Base-by-base conservation (phyloP, 2,329 filamentous ascomycete species). In the Pyrenochaeta sp. region DNA sequence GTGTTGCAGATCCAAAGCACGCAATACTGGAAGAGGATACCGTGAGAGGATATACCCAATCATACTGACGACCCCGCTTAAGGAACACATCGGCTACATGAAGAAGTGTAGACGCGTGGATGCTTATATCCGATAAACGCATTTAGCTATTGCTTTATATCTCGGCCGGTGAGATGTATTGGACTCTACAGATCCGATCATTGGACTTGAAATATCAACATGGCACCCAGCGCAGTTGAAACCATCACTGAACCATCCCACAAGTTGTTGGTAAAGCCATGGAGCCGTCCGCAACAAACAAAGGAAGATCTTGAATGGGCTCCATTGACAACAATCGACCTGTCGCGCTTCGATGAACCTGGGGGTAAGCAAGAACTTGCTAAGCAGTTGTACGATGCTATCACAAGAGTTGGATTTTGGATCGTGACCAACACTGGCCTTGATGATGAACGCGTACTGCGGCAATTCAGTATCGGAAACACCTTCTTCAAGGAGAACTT, bases 261-360 rank as follows among this genome's bases (percentile, higher is more conserved):
- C 11, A 53, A 45, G 7, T 35, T 41, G 7, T 38, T 43, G 7
- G 37, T 55, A 21, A 53, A 60, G 28, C 47, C 47, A 28, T 60
- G 56, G 56, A 47, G 30, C 27, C 50, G 56, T 11, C 56, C 56
- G 10, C 35, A 60, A 38, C 41, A 50, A 8, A 60, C 56, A 11
- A 47, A 43, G 24, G 51, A 58, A 22, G 32, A 54, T 13, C 47
- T 61, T n/a, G 52, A 60, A 8, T 61, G 56, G 52, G 58, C 58
- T 4, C 56, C 57, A 21, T 29, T 60, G 20, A 49, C 52, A 3
- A 56, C 40, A 8, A 48, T 60, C 8, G 50, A 58, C 17, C 40
- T 60, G 3, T 51, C 52, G 14, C 47, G 47, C 15, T 60, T 52
- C 26, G 41, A 53, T 15, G 44, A 48, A n/a, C 52, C 52, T 1